Evolutionary conservation across 2,329 filamentous ascomycete species (phyloP).

Genomic region (Passalora sequoiae): DNA sequence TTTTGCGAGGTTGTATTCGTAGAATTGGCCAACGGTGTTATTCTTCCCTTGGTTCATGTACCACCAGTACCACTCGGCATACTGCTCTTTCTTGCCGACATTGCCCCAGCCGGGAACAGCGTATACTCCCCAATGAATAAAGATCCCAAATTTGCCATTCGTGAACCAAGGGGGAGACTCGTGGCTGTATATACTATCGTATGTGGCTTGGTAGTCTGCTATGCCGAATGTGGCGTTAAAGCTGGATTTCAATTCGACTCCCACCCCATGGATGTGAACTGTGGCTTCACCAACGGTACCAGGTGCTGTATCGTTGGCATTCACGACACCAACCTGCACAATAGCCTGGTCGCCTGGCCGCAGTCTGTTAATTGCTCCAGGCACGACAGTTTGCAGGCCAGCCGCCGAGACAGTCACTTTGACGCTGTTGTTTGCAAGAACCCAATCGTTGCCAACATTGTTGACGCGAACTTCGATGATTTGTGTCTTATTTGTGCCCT

Average conservation of each 20-base stretch:
- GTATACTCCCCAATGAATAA: conserved; percentile 56
- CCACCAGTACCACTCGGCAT: conserved; percentile 45
- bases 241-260: conserved; percentile 26
- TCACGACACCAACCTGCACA: conserved; percentile 37
- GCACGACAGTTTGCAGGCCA: conserved; percentile 33
- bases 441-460: conserved; percentile 35
- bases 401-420: conserved; percentile 33
- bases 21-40: conserved; percentile 41
- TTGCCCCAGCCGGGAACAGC: conserved; percentile 54
- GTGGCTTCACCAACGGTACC: conserved; percentile 32
- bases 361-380: conserved; percentile 37
- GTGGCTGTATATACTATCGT: conserved; percentile 39
- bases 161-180: conserved; percentile 52
- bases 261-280: conserved; percentile 25
- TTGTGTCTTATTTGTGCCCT: conserved; percentile 37
- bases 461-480: conserved; percentile 38
- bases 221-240: conserved; percentile 38
- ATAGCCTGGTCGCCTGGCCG: conserved; percentile 38
- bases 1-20: conserved; percentile 48
- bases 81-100: conserved; percentile 30
- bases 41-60: conserved; percentile 41
- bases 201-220: conserved; percentile 32
- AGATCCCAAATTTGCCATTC: conserved; percentile 55
- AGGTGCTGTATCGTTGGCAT: conserved; percentile 29
- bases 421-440: conserved; percentile 34